Evolutionary conservation across 2,329 filamentous ascomycete genomes (phyloP).

Genomic region (Aspergillus jensenii): DNA sequence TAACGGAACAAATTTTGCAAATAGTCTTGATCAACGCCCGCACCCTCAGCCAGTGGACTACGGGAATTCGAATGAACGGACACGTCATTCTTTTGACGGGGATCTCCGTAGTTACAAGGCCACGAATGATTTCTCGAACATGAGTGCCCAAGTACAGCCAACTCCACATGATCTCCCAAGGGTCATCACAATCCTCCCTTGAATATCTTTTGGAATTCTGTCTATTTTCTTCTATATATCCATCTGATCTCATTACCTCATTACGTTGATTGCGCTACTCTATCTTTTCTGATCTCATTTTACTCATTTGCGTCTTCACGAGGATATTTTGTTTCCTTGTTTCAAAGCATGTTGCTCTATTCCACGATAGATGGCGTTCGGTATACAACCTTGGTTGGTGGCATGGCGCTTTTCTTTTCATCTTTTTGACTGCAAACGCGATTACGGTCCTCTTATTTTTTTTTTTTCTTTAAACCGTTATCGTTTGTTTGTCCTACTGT

Average conservation of each 20-base stretch:
- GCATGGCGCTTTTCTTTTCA: constrained; percentile 28
- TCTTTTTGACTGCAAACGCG: background rate
- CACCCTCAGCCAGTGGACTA: constrained; percentile 62
- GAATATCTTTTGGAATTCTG: too few relatives aligned
- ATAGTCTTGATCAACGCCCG: constrained; percentile 45
- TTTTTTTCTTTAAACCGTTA: too few relatives aligned
- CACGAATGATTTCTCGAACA: constrained; percentile 69
- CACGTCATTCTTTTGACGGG: constrained; percentile 83
- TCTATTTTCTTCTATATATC: too few relatives aligned
- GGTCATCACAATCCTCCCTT: too few relatives aligned
- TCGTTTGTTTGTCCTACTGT: too few relatives aligned
- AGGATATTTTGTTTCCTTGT: constrained; percentile 20
- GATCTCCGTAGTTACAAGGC: constrained; percentile 80
- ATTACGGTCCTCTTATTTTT: too few relatives aligned
- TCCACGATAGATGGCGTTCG: constrained; percentile 43
- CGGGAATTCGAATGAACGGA: constrained; percentile 75
- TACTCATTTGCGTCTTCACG: constrained; percentile 26
- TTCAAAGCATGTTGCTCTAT: constrained; percentile 27
- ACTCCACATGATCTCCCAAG: constrained; percentile 28
- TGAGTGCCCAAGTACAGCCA: constrained; percentile 79
- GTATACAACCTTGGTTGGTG: constrained; percentile 34
- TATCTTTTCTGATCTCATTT: constrained; percentile 23
- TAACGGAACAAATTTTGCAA: constrained; percentile 88
- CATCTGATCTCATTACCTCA: too few relatives aligned
- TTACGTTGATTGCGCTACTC: background rate